A percentile compares a stretch with the other conserved stretches of the same genome.
Conservation (phyloP, 2,329 filamentous ascomycete species). For the Trichophyton equinum region DNA sequence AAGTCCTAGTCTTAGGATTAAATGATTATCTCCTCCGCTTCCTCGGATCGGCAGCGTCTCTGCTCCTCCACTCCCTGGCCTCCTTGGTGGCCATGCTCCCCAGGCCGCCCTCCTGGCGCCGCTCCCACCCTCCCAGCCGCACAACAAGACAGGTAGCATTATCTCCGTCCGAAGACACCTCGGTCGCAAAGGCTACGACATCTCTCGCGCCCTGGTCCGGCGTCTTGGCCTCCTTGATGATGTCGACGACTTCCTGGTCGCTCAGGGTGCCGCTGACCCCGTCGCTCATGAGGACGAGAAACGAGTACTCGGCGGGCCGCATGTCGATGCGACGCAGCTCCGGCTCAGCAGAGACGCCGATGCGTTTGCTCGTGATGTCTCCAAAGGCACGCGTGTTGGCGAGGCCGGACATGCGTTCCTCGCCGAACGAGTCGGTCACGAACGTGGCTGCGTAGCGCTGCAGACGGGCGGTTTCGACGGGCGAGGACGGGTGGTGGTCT, state of each 20-base stretch:
- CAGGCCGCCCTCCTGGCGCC: conserved; percentile 61
- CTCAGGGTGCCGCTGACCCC: conserved; percentile 74
- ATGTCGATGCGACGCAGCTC: conserved; percentile 72
- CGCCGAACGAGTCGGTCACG: conserved; percentile 90
- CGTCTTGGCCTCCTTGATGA: conserved; percentile 84
- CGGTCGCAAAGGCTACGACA: conserved; percentile 77
- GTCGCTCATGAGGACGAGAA: conserved; percentile 78
- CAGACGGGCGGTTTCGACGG: conserved; percentile 68
- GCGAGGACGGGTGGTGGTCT: conserved; percentile 84
- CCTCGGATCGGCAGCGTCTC: conserved; percentile 72
- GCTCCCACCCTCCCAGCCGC: conserved; percentile 52
- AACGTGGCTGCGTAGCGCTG: conserved; percentile 77
- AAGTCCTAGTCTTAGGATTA: background rate
- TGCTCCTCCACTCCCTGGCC: conserved; percentile 67
- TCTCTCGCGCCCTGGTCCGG: conserved; percentile 71
- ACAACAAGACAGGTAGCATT: conserved; percentile 54
- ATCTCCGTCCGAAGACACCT: conserved; percentile 56
- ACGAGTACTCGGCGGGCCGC: conserved; percentile 71
- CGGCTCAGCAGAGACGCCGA: conserved; percentile 88
- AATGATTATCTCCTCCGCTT: conserved; percentile 42
- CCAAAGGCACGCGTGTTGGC: conserved; percentile 93
- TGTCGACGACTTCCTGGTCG: conserved; percentile 93
- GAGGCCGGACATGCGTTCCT: conserved; percentile 84
- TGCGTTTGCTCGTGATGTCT: conserved; percentile 79
- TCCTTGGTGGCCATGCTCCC: conserved; percentile 88